Evolutionary conservation across 148 eudicot species (phyloP).

Genomic region (Arctostaphylos glauca): DNA sequence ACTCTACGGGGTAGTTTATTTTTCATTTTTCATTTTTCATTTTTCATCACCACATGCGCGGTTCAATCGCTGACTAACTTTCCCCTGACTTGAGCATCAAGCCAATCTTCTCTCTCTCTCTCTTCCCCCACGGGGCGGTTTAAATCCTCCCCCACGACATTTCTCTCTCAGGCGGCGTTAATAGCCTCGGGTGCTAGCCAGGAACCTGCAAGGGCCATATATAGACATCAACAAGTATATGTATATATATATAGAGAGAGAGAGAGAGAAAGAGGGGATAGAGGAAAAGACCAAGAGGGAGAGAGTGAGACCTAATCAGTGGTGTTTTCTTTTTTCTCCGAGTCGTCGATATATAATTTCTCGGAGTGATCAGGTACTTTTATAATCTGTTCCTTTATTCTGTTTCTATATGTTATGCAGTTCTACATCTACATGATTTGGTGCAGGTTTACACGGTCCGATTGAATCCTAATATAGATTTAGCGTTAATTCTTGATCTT

Average conservation of each 20-base stretch:
- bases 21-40: too few relatives aligned
- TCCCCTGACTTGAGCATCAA: not conserved
- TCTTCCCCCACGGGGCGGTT: not conserved
- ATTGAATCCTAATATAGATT: not conserved
- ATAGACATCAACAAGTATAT: too few relatives aligned
- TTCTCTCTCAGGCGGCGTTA: not conserved
- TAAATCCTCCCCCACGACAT: not conserved
- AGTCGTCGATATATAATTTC: not conserved
- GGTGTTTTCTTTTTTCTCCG: not conserved
- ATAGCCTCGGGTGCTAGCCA: too few relatives aligned
- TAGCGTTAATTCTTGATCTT: not conserved
- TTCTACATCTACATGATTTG: not conserved
- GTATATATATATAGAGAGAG: too few relatives aligned
- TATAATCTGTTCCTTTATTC: not conserved
- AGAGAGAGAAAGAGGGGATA: not conserved
- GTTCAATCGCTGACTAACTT: not conserved
- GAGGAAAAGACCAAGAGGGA: not conserved
- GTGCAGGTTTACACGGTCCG: not conserved
- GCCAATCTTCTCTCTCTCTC: not conserved
- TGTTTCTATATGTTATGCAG: not conserved
- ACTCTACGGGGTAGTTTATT: too few relatives aligned
- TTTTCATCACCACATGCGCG: too few relatives aligned
- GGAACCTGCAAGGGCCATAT: not conserved
- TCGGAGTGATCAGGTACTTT: conserved; percentile 4
- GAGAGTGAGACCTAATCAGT: not conserved